phyloP scores from a whole-genome alignment of 2,329 filamentous ascomycete genomes.

The Sordariomycetes sp. region DNA sequence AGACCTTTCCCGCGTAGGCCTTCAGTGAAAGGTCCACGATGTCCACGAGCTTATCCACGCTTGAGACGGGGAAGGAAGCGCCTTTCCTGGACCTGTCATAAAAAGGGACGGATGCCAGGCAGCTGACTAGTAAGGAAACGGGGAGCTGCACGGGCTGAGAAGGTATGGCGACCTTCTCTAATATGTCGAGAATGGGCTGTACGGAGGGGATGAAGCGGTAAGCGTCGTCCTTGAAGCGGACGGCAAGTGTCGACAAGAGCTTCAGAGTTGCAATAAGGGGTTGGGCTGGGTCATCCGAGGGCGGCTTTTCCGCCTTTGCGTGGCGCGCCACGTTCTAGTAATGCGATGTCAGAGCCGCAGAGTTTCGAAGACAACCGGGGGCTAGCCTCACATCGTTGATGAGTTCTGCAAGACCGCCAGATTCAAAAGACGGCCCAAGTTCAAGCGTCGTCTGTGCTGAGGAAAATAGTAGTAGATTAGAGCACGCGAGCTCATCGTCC shows the following conservation, averaged over 20 bases:
- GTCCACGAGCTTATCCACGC: slow-evolving; percentile 8
- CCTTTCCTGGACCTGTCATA: slow-evolving; percentile 5
- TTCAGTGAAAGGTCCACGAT: slow-evolving; percentile 7
- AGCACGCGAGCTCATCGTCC: slow-evolving; percentile 8
- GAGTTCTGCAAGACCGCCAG: slow-evolving; percentile 9
- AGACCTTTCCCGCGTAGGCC: slow-evolving; percentile 7
- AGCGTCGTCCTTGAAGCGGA: slow-evolving; percentile 9
- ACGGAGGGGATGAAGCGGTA: slow-evolving; percentile 8
- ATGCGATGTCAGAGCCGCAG: background rate
- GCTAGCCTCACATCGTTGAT: slow-evolving; percentile 7
- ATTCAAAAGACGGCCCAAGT: slow-evolving; percentile 28
- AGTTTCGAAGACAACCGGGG: background rate
- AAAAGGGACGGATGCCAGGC: slow-evolving; percentile 9
- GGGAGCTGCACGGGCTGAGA: slow-evolving; percentile 9
- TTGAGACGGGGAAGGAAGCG: background rate
- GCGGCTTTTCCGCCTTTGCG: slow-evolving; percentile 6
- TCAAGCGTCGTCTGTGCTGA: slow-evolving; percentile 7
- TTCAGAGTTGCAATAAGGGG: slow-evolving; percentile 9
- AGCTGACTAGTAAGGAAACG: slow-evolving; percentile 10
- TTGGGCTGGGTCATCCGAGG: slow-evolving; percentile 9
- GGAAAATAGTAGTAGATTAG: slow-evolving; percentile 8
- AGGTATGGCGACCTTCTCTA: slow-evolving; percentile 7
- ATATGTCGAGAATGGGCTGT: slow-evolving; percentile 8
- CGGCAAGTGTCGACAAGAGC: slow-evolving; percentile 10
- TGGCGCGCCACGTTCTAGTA: slow-evolving; percentile 8